A percentile compares a stretch with the other conserved stretches of the same genome.
These are phyloP conservation scores for Sherardia arvensis DNA, from an alignment of 257 asterid species.

Conservation along the genomic window DNA sequence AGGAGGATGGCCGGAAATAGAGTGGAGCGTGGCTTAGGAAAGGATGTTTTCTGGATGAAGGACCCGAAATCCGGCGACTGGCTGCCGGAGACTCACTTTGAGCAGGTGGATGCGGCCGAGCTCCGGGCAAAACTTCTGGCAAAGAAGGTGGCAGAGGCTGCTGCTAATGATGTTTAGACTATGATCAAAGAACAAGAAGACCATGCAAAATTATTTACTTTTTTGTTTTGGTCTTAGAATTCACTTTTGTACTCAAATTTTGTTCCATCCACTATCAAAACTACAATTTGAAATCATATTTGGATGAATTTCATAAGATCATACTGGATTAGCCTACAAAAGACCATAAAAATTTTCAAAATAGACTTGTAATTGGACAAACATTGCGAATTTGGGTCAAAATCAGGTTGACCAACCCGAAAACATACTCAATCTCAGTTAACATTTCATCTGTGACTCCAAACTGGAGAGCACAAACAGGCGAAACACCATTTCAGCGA, in stretches of 20 bases:
- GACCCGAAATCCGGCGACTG: conserved; percentile 44
- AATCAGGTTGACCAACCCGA: too few relatives aligned
- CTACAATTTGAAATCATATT: too few relatives aligned
- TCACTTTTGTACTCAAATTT: neutral
- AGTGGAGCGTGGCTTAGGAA: neutral
- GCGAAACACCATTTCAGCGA: neutral
- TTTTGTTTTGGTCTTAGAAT: neutral
- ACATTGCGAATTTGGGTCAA: too few relatives aligned
- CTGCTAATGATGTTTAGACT: neutral
- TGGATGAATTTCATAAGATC: too few relatives aligned
- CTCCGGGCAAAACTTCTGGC: conserved; percentile 24
- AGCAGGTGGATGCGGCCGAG: conserved; percentile 26
- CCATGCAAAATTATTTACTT: neutral
- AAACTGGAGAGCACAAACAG: neutral
- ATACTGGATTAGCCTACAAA: too few relatives aligned
- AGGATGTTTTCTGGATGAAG: conserved; percentile 39
- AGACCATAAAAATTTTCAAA: too few relatives aligned
- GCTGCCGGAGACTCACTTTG: conserved; percentile 41
- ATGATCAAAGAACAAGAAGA: too few relatives aligned
- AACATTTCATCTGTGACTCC: too few relatives aligned
- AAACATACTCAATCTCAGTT: too few relatives aligned
- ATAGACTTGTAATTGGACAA: too few relatives aligned
- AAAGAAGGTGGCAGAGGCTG: neutral
- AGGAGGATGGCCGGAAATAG: neutral
- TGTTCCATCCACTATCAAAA: neutral